Evolutionary conservation across 2,329 filamentous ascomycete species (phyloP).

Genomic region (Ambrosiella beaveri): DNA sequence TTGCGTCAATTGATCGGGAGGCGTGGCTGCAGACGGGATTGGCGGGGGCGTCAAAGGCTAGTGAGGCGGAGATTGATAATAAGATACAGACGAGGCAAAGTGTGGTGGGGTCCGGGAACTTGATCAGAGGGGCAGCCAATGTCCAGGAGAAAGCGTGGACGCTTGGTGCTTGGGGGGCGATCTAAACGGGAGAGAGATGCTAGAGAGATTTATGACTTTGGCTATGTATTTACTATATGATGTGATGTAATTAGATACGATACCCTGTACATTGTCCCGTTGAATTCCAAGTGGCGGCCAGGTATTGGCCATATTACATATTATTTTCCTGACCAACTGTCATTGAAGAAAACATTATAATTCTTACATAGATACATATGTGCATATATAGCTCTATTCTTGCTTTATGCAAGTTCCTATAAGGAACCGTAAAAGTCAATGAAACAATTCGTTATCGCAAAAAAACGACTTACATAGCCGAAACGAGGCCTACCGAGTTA

Average conservation of each 20-base stretch:
- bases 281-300: not conserved
- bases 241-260: not conserved
- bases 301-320: not conserved
- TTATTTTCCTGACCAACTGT: no score
- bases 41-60: constrained; percentile 40
- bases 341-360: not conserved
- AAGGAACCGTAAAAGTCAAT: not conserved
- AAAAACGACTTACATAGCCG: not conserved
- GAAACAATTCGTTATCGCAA: not conserved
- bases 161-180: constrained; percentile 42
- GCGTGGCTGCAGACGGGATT: constrained; percentile 52
- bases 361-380: not conserved
- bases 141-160: constrained; percentile 38
- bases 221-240: not conserved
- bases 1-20: constrained; percentile 55
- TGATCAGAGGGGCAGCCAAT: constrained; percentile 18
- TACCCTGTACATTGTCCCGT: not conserved
- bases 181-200: constrained; percentile 17
- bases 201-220: not conserved
- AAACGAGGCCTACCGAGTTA: not conserved
- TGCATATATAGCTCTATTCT: not conserved
- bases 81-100: constrained; percentile 42
- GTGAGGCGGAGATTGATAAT: constrained; percentile 34
- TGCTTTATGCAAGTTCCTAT: not conserved
- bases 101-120: constrained; percentile 19